Base-by-base conservation (phyloP, 352 stramenopile species). In the Pythium diclinum region DNA sequence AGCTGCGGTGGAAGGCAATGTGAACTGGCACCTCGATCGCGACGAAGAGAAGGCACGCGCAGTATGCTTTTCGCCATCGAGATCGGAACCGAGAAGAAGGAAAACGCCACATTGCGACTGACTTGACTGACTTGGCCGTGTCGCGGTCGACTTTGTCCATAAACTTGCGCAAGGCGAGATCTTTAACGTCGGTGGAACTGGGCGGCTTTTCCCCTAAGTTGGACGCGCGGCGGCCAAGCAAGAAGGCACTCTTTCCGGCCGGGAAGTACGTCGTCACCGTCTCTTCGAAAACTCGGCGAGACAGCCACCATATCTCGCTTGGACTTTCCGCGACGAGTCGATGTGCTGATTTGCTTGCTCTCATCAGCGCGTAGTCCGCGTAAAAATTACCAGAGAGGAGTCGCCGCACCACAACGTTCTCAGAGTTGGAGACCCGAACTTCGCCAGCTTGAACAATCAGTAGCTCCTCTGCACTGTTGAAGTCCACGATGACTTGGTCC, bases 261-360 rank as follows among this genome's bases (percentile, higher is more conserved):
- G 56, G 56, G 38, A 76, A 73, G 28, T 71, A 64, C 8, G 28
- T 38, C n/a, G 40, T 28, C 23, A 71, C 52, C 0, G 49, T 57
- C 3, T 46, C 47, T 25, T 65, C 36, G 28, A 76, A 73, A 9
- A 16, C 60, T 48, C 55, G 61, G 16, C 47, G 48, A 16, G 66
- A 55, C 5, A 78, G 46, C 25, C 61, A 75, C 53, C 64, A 78
- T 0, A 78, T 48, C 21, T 78, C 64, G 25, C 68, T 75, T 33
- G 71, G 64, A 34, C 56, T 67, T 3, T 65, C 64, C 2, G 68
- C 68, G 6, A 76, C 46, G 16, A 78, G 42, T 25, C 59, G 61
- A 36, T 63, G 56, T 16, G 38, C 17, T 32, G 54, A 63, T 5
- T 28, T 61, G 9, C 16, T 47, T 6, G 34, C 14, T 11, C 14